Base-by-base conservation (phyloP, 1,284 basidiomycete genomes). In the Boletus nobilissimus region DNA sequence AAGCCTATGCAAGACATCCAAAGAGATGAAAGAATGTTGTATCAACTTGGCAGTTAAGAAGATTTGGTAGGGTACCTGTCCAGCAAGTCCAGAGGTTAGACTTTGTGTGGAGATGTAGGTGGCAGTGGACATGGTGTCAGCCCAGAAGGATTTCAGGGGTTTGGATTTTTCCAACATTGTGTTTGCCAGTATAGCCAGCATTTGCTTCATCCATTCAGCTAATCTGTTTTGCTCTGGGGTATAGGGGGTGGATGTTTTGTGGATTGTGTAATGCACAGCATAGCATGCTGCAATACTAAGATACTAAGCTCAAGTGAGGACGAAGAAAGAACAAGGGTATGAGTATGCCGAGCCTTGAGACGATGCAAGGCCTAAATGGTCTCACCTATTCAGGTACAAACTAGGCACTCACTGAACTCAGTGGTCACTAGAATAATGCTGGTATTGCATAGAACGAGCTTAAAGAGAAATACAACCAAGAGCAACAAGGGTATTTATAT, bases 151-250 rank as follows among this genome's bases (percentile, higher is more conserved):
- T n/a, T 79, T 80, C 0, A 81, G 77, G 0, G 86, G 77, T 36
- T 77, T 75, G 0, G 81, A 80, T 1, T 84, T 82, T 32, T 80
- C 67, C 0, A 86, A 80, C 79, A 87, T 84, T 0, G 82, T 64
- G 9, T 77, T 79, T 2, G 81, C 81, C 13, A 77, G 68, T 7
- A 78, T 79, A 4, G 80, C 79, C 0, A 87, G 60, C 1, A 80
- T 87, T 68, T 84, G 85, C 69, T 87, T 87, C 69, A 85, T 82
- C 0, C 75, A 67, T 74, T 78, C 73, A 29, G 26, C 29, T 6
- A 54, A 14, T 6, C 29, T 29, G 29, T 54, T 54, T 54, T 54
- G 51, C 13, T 54, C 29, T n/a, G 26, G 29, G 24, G 26, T 54
- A 5, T 54, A 54, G 29, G 26, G 29, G 24, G 51, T 13, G 29